These are phyloP conservation scores for Podila minutissima DNA, from an alignment of 192 early-diverging fungal species.

Conservation along the genomic window DNA sequence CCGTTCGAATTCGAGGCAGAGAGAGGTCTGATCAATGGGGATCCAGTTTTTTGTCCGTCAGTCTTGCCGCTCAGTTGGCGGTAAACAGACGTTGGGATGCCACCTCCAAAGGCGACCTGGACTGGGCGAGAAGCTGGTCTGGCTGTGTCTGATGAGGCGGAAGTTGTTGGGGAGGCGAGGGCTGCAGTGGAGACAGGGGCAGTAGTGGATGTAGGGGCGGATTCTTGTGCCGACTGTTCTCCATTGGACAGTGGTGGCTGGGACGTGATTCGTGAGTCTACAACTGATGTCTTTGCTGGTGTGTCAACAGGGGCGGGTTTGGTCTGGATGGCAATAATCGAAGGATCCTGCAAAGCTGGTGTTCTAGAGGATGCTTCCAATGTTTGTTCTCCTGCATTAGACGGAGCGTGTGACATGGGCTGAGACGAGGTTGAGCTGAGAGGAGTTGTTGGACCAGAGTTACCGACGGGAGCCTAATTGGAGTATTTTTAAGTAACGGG, in stretches of 20 bases:
- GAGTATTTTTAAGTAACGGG: background rate
- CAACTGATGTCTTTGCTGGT: constrained; percentile 4
- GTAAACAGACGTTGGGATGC: constrained; percentile 67
- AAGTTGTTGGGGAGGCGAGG: constrained; percentile 8
- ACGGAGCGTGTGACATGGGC: background rate
- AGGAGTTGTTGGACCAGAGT: background rate
- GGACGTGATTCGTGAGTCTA: background rate
- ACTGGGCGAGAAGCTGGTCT: constrained; percentile 33
- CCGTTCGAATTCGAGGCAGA: constrained; percentile 26
- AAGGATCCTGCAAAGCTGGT: constrained; percentile 12
- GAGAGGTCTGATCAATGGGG: constrained; percentile 44
- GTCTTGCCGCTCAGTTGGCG: constrained; percentile 67
- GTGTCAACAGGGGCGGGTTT: constrained; percentile 10
- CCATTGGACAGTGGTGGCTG: constrained; percentile 3
- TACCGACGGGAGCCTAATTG: constrained; percentile 23
- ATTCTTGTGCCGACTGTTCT: background rate
- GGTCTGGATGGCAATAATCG: constrained; percentile 27
- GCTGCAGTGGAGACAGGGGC: background rate
- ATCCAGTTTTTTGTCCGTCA: constrained; percentile 43
- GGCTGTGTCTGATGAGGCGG: constrained; percentile 17
- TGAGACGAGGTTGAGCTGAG: background rate
- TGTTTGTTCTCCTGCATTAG: background rate
- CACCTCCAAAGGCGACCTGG: constrained; percentile 57
- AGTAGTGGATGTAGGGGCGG: too few species aligned
- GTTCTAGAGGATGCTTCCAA: background rate